Base-by-base conservation (phyloP, 371 early-diverging fungal species). In the Apophysomyces elegans region DNA sequence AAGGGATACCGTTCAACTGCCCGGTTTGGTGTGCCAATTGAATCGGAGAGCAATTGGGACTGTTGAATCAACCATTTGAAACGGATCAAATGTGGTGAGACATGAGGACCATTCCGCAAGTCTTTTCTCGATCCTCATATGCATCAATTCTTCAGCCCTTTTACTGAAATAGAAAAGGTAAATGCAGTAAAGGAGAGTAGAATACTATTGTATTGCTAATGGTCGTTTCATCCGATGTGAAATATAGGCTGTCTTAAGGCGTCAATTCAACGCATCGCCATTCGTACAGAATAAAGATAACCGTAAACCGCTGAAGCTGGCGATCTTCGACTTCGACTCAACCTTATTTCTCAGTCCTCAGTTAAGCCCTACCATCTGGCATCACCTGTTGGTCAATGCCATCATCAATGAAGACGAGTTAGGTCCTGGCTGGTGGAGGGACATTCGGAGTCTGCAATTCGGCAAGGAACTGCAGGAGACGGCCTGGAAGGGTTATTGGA, bases 251-350 rank as follows among this genome's bases (percentile, higher is more conserved):
- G 59, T 68, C 12, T 60, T 68, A 14, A 41, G 63, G 11, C 63
- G 68, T 21, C 68, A 68, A 16, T 71, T 61, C 11, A 59, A 61
- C 14, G 61, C 26, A 37, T 60, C 67, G 5, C 58, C 57, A 21
- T 71, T 64, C 46, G 59, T 46, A 41, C 21, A 9, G 39, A 50
- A 38, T 35, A 64, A 36, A 5, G 13, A 37, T 18, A n/a, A 54
- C 37, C 63, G 59, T 4, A 58, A 63, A 35, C 76, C 76, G 0
- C 74, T 65, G 7, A 67, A 63, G 12, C 50, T 82, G 5, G 78
- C 64, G 37, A 81, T 94, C 37, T 93, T 92, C 74, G 95, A 96
- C 65, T 95, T 96, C 83, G 95, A 96, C 77, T 91, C 93, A 38
- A 96, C 96, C 0, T 77, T 95, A 16, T 95, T 95, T 74, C 84